Conservation (phyloP, 2,329 filamentous ascomycete species). For the Tolypocladium nubicola region DNA sequence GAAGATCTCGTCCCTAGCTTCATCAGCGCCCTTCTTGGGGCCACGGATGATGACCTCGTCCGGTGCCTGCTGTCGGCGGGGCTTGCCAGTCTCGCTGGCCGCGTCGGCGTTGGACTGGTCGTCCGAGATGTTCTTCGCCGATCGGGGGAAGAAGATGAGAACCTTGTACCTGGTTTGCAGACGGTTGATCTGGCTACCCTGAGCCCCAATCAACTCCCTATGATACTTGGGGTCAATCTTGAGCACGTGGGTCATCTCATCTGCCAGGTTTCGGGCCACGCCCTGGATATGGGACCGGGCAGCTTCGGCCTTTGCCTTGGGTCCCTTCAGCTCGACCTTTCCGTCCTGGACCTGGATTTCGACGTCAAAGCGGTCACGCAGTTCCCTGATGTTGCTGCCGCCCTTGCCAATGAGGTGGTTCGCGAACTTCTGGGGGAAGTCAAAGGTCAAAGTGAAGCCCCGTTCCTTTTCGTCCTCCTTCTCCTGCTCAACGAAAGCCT, state of each 20-base stretch:
- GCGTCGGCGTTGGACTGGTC: slow-evolving; percentile 62
- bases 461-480: slow-evolving; percentile 90
- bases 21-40: slow-evolving; percentile 84
- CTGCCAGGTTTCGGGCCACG: slow-evolving; percentile 73
- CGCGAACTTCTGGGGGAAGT: slow-evolving; percentile 90
- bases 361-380: slow-evolving; percentile 57
- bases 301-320: slow-evolving; percentile 84
- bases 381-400: slow-evolving; percentile 54
- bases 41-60: slow-evolving; percentile 90
- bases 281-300: slow-evolving; percentile 74
- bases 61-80: slow-evolving; percentile 60
- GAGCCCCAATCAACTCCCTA: slow-evolving; percentile 81
- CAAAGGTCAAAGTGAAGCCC: slow-evolving; percentile 74
- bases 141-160: slow-evolving; percentile 82
- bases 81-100: slow-evolving; percentile 55
- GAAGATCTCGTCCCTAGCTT: slow-evolving; percentile 83
- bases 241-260: slow-evolving; percentile 77
- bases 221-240: slow-evolving; percentile 94
- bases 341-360: slow-evolving; percentile 87
- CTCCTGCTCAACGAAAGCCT: slow-evolving; percentile 74
- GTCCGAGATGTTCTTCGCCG: slow-evolving; percentile 50
- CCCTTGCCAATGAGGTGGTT: slow-evolving; percentile 70
- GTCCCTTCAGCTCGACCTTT: slow-evolving; percentile 90
- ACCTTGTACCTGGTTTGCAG: slow-evolving; percentile 90
- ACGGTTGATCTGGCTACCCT: slow-evolving; percentile 80